Base-by-base conservation (phyloP, 139 green algal species). In the Microglena sp. region DNA sequence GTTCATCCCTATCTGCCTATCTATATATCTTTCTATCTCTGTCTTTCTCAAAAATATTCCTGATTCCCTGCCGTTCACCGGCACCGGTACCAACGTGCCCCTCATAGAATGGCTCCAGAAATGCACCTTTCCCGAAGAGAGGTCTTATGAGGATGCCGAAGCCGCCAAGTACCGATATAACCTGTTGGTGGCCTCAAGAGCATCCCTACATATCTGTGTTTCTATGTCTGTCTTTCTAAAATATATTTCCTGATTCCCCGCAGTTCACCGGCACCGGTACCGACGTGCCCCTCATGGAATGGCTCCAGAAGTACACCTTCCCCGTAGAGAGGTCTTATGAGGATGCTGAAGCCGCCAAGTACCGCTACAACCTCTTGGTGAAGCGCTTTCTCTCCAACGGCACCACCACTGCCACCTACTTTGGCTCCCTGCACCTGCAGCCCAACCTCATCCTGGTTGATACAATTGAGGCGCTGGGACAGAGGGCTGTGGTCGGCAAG, bases 401-500 rank as follows among this genome's bases (percentile, higher is more conserved):
- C 35, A 74, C 68, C 29, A 74, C 68, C 50, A 74, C 68, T 1
- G 68, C 68, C n/a, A 65, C 55, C 21, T 75, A 75, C 61, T 75
- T 70, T 62, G 69, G 69, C 28, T 67, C 69, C 2, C 55, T 75
- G 36, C 79, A 89, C 55, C 46, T 75, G 45, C 55, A 73, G 45
- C 65, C 72, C 29, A 84, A 77, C 65, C 67, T 62, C 26, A 45
- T 77, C 33, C 68, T 87, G 8, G 72, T 76, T 3, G 75, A 86
- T 55, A 55, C 78, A 7, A 64, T 85, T 29, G 34, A 71, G 7
- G 2, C 45, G 26, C 50, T 72, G 15, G 84, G 84, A 0, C 72
- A 85, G 68, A 55, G 84, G 0, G 84, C 81, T 1, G 75, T 86
- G 30, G 69, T 90, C 0, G 84, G 82, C 70, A 86, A 86, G 75